Conservation (phyloP, 805 yeast genomes). For the Wickerhamomyces xylosicus region DNA sequence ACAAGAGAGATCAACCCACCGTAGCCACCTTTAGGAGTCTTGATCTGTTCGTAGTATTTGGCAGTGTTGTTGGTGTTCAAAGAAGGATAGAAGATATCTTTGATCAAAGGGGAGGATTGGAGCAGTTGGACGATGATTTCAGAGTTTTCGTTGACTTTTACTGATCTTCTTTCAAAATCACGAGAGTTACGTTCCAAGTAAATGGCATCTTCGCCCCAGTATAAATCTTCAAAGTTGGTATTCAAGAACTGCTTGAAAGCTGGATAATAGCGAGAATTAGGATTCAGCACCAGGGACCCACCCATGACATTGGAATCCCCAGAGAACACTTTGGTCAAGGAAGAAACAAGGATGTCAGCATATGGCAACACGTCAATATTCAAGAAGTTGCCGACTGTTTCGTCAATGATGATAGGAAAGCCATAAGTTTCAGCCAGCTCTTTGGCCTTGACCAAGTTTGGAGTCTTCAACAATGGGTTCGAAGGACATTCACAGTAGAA, state of each 20-base stretch:
- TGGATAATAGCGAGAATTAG: constrained; percentile 40
- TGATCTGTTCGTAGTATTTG: constrained; percentile 60
- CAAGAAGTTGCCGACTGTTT: constrained; percentile 85
- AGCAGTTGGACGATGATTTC: constrained; percentile 44
- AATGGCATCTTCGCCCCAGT: constrained; percentile 94
- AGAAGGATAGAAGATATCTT: constrained; percentile 65
- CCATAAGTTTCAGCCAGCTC: constrained; percentile 55
- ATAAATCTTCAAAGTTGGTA: constrained; percentile 54
- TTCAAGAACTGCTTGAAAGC: constrained; percentile 39
- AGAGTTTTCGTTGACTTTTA: constrained; percentile 43
- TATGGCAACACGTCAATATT: constrained; percentile 74
- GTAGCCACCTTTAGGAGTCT: constrained; percentile 69
- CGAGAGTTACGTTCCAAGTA: constrained; percentile 88
- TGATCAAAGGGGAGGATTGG: constrained; percentile 36
- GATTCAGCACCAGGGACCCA: constrained; percentile 77
- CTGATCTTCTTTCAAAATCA: constrained; percentile 63
- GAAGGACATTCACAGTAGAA: constrained; percentile 92
- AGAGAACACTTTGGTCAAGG: constrained; percentile 84
- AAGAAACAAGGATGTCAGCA: constrained; percentile 80
- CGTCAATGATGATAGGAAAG: constrained; percentile 83
- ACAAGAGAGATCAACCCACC: constrained; percentile 78
- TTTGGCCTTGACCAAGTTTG: constrained; percentile 59
- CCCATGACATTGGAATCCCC: constrained; percentile 97
- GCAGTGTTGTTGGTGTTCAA: constrained; percentile 31
- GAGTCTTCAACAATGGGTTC: constrained; percentile 83